phyloP scores from a whole-genome alignment of 768 basidiomycete species.

The Phylloporus sp. region DNA sequence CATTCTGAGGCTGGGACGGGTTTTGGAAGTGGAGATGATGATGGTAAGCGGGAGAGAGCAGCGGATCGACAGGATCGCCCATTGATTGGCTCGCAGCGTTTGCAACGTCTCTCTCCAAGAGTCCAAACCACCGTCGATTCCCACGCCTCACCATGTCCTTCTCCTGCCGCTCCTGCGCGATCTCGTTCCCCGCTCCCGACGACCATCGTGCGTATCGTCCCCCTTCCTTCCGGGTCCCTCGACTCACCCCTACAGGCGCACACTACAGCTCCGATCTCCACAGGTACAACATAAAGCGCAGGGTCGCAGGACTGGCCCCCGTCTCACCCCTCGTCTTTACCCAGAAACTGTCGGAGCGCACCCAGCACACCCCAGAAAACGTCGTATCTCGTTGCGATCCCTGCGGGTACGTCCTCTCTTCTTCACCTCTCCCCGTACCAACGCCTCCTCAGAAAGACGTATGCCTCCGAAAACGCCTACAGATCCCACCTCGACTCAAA shows the following conservation, averaged over 20 bases:
- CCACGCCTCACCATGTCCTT: conserved; percentile 22
- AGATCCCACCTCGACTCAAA: conserved; percentile 83
- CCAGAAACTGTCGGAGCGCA: conserved; percentile 79
- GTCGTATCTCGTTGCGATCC: conserved; percentile 62
- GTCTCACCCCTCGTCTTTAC: conserved; percentile 75
- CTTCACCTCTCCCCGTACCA: neutral
- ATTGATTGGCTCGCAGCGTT: conserved; percentile 44
- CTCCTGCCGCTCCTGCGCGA: conserved; percentile 87
- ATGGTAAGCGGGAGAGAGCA: conserved; percentile 57
- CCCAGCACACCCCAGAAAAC: conserved; percentile 50
- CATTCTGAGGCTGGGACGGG: conserved; percentile 19
- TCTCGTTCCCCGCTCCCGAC: conserved; percentile 77
- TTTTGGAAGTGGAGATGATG: conserved; percentile 38
- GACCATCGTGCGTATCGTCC: conserved; percentile 69
- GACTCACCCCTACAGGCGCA: conserved; percentile 43
- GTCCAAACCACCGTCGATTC: conserved; percentile 7
- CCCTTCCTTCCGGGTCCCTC: neutral
- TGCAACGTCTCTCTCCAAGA: conserved; percentile 20
- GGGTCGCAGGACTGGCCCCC: conserved; percentile 85
- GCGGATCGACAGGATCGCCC: conserved; percentile 55
- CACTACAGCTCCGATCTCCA: conserved; percentile 96
- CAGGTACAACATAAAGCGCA: conserved; percentile 96
- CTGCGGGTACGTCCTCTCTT: conserved; percentile 67
- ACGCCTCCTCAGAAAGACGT: conserved; percentile 61
- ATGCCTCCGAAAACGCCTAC: conserved; percentile 86